Base-by-base conservation (phyloP, 257 asterid species). In the Solanum medicagineum region DNA sequence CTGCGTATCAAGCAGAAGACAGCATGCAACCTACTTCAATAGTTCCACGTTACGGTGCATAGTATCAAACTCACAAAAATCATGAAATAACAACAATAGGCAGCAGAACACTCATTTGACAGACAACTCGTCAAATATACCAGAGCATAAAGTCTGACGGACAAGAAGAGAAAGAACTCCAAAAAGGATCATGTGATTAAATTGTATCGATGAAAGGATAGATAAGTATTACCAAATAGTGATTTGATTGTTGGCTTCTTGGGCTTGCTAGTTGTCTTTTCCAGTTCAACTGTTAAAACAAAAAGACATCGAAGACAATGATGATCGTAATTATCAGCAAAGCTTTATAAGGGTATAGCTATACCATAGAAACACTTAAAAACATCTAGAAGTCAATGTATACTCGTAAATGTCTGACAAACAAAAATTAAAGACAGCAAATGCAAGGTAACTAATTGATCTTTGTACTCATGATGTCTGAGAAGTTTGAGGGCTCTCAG, bases 241-340 rank as follows among this genome's bases (percentile, higher is more conserved):
- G 97, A 83, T 89, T 95, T 96, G 86, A 96, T 91, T 70, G 98
- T 88, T 75, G 98, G 98, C 90, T 95, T 91, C 92, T 91, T 95
- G 49, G 98, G 85, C 85, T 90, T 94, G 87, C 89, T 87, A 80
- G 42, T 91, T 87, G 94, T 94, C 93, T 96, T 96, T 96, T 95
- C 93, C 84, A 96, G 83, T 88, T 96, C 98, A 88, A 97, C 99
- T 96, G 95, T 66, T 29, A 79, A 53, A 79, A 84, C 26, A 26
- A 77, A 77, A 53, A 0, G 17, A 53, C 29, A 10, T 26, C 65
- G 14, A 79, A 79, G 47, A 17, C 29, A 79, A 16, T 53, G 83
- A 53, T 79, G 83, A 29, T 36, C 47, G 47, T 26, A 26, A 47
- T 7, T 12, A 22, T 20, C 32, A 26, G 47, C 82, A 75, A 75